Base-by-base conservation (phyloP, 352 stramenopile species). In the Phytophthora sp. region DNA sequence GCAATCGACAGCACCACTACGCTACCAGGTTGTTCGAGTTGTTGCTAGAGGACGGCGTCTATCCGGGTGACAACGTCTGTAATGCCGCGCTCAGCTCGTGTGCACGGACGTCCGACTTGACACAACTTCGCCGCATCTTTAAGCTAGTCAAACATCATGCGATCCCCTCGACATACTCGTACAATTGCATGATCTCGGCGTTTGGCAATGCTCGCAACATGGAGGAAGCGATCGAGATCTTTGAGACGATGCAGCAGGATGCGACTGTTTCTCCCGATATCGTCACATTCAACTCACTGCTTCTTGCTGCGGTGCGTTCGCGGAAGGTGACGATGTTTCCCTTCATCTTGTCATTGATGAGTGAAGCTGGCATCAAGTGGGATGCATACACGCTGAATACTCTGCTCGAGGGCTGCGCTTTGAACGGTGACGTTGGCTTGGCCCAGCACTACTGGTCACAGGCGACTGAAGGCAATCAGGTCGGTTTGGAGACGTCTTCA, bases 131-230 rank as follows among this genome's bases (percentile, higher is more conserved):
- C 29, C 71, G 79, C 41, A 88, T 93, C 26, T 90, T 86, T 56
- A 76, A 82, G 46, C 71, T 91, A 12, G 63, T 93, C 8, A 76
- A 93, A 61, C 57, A 53, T 8, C 69, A 93, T 52, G 71, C 76
- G 23, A 80, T 71, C 15, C 81, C 78, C 16, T 89, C 81, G 21
- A 77, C 85, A n/a, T 90, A 89, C 66, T 89, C 81, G 13, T 93
- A 80, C 73, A 94, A 94, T 63, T 86, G 82, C 47, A 88, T 94
- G 75, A 92, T 96, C 62, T 88, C 83, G 7, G 84, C 88, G n/a
- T 92, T 80, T 62, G 84, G 80, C 35, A 93, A 93, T 57, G 63
- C 77, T 46, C 55, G 72, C 42, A 74, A 80, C 27, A 76, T 91
- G 69, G 80, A 93, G 24, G 73, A 89, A 35, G 85, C 83, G 54